Conservation (phyloP, 371 early-diverging fungal genomes). For the Haplosporangium sp. region DNA sequence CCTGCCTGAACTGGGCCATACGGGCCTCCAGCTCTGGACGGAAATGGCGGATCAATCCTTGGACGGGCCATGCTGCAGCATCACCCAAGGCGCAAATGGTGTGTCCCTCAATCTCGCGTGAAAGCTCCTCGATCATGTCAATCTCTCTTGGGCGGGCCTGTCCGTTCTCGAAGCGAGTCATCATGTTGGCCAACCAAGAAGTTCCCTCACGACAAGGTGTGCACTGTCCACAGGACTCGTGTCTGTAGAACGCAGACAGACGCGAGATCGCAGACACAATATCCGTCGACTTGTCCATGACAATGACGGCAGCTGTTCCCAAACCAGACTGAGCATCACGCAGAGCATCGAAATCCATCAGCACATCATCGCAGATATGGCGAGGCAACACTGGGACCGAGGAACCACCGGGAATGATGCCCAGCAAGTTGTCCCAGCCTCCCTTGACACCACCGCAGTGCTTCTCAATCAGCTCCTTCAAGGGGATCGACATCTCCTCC, state of each 20-base stretch:
- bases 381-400: slow-evolving; percentile 95
- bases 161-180: slow-evolving; percentile 94
- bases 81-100: slow-evolving; percentile 99
- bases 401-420: slow-evolving; percentile 97
- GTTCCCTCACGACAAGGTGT: slow-evolving; percentile 99
- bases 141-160: slow-evolving; percentile 88
- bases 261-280: slow-evolving; percentile 93
- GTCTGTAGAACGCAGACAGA: slow-evolving; percentile 92
- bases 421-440: slow-evolving; percentile 99
- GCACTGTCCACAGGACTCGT: slow-evolving; percentile 98
- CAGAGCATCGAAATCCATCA: slow-evolving; percentile 98
- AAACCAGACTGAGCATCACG: slow-evolving; percentile 94
- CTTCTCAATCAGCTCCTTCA: slow-evolving; percentile 93
- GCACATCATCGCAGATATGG: slow-evolving; percentile 87
- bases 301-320: slow-evolving; percentile 97
- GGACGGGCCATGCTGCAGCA: slow-evolving; percentile 99
- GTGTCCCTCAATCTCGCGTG: slow-evolving; percentile 97
- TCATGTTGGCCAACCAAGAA: slow-evolving; percentile 94
- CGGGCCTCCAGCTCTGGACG: slow-evolving; percentile 92
- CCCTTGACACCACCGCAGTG: slow-evolving; percentile 98
- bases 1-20: slow-evolving; percentile 70
- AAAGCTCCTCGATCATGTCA: slow-evolving; percentile 91
- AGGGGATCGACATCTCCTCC: slow-evolving; percentile 98
- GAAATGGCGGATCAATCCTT: slow-evolving; percentile 95
- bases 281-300: slow-evolving; percentile 97